phyloP scores from a whole-genome alignment of 1,284 basidiomycete genomes.

The Ceratobasidium sp. region DNA sequence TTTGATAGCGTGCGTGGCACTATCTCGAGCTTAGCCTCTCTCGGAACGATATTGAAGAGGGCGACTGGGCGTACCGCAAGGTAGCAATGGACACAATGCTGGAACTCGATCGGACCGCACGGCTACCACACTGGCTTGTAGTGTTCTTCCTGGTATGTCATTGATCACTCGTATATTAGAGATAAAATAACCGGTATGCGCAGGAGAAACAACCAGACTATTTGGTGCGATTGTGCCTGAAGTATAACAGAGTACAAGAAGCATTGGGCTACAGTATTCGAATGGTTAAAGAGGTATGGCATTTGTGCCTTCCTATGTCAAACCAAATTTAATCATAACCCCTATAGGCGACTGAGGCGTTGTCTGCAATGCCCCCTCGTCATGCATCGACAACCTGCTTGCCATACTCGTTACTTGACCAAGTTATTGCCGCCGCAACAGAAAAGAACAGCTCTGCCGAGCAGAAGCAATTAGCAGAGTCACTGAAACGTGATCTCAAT shows the following conservation, averaged over 20 bases:
- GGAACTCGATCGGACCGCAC: constrained; percentile 70
- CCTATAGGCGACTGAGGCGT: constrained; percentile 69
- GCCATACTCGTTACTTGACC: constrained; percentile 89
- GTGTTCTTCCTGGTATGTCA: constrained; percentile 75
- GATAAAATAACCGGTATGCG: constrained; percentile 53
- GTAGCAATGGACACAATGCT: constrained; percentile 83
- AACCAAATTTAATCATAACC: constrained; percentile 46
- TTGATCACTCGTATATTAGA: background rate
- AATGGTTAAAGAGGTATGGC: constrained; percentile 77
- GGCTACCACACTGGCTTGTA: constrained; percentile 87
- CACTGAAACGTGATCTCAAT: constrained; percentile 44
- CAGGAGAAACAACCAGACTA: constrained; percentile 82
- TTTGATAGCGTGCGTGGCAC: constrained; percentile 85
- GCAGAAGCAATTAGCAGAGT: constrained; percentile 30
- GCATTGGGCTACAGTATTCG: constrained; percentile 81
- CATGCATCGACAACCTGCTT: constrained; percentile 78
- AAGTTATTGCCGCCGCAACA: constrained; percentile 79
- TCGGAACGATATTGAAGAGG: constrained; percentile 81
- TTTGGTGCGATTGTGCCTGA: constrained; percentile 79
- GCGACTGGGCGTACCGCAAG: constrained; percentile 81
- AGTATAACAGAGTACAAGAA: constrained; percentile 83
- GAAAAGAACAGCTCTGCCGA: constrained; percentile 66
- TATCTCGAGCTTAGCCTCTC: constrained; percentile 86
- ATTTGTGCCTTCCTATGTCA: constrained; percentile 46
- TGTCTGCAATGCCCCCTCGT: constrained; percentile 70